Base-by-base conservation (phyloP, 2,329 filamentous ascomycete genomes). In the Colletotrichum sp. region DNA sequence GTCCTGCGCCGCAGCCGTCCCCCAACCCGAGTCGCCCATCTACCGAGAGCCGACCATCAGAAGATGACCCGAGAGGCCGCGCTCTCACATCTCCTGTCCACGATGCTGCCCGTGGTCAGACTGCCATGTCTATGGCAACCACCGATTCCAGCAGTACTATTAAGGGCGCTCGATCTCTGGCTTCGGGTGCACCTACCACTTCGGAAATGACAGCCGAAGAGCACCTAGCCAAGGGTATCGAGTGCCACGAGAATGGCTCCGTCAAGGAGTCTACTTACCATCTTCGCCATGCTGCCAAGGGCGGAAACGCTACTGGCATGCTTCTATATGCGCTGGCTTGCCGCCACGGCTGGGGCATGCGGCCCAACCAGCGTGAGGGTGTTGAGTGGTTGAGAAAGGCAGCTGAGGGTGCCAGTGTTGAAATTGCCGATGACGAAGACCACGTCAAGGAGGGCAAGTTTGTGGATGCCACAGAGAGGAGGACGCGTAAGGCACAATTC, bases 311-410 rank as follows among this genome's bases (percentile, higher is more conserved):
- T 1, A 98, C 96, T 0, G 97, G 94, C 26, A 99, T 99, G 97
- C 91, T 99, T 15, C 89, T 99, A 36, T 99, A 98, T 84, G 97
- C 96, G 7, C 90, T 99, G 44, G 97, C 97, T 13, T 99, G 96
- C 82, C 92, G 97, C 66, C 97, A 99, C 82, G 97, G 97, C 65
- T 99, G 97, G 97, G 97, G 97, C 21, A 98, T 99, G 95, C 93
- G 96, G 12, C 92, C 95, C 9, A 98, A 98, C 83, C 95, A 95
- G 81, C 90, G 90, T 64, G 97, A 99, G 85, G 97, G 95, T 9
- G 95, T 99, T 1, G 91, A 94, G 80, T 99, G 97, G 97, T 88
- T 99, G 72, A 93, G 95, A 62, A 97, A 96, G 83, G 97, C 97
- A 5, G 96, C 97, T 10, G 95, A 98, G 81, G 93, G 91, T 70